Conservation (phyloP, 1,284 basidiomycete species). For the Prillingera fragicola region DNA sequence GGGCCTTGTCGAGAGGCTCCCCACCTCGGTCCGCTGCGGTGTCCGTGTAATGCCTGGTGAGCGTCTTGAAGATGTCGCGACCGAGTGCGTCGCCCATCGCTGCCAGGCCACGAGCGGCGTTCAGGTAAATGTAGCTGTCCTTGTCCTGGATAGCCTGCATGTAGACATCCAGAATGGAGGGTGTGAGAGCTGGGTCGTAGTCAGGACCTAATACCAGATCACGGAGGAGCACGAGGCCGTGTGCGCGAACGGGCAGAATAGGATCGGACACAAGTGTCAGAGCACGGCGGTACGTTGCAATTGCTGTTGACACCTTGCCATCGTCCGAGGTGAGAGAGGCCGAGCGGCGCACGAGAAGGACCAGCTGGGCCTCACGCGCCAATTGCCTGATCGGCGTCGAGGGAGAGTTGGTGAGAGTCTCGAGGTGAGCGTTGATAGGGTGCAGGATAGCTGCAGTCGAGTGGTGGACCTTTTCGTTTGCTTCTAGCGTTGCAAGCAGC, state of each 20-base stretch:
- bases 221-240: conserved; percentile 78
- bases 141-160: conserved; percentile 80
- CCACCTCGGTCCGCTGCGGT: conserved; percentile 51
- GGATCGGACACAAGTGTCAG: conserved; percentile 84
- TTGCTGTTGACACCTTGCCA: conserved; percentile 44
- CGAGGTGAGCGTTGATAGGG: conserved; percentile 65
- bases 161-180: conserved; percentile 82
- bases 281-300: conserved; percentile 76
- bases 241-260: conserved; percentile 88
- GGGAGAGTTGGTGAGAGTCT: conserved; percentile 51
- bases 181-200: conserved; percentile 56
- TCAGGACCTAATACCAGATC: conserved; percentile 57
- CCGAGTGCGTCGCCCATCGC: conserved; percentile 73
- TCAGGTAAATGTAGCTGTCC: conserved; percentile 91
- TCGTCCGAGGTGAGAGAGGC: conserved; percentile 20
- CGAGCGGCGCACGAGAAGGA: conserved; percentile 26
- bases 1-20: conserved; percentile 67
- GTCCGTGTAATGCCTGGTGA: conserved; percentile 60
- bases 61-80: conserved; percentile 60
- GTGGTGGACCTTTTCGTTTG: conserved; percentile 63
- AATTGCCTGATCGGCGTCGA: conserved; percentile 56
- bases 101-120: conserved; percentile 82
- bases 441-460: conserved; percentile 59
- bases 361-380: conserved; percentile 57
- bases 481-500: conserved; percentile 76